Evolutionary conservation across 306 rosid genomes (phyloP), one percentile per base, ranked within the genome.

Genomic region (Casuarina cunninghamiana): DNA sequence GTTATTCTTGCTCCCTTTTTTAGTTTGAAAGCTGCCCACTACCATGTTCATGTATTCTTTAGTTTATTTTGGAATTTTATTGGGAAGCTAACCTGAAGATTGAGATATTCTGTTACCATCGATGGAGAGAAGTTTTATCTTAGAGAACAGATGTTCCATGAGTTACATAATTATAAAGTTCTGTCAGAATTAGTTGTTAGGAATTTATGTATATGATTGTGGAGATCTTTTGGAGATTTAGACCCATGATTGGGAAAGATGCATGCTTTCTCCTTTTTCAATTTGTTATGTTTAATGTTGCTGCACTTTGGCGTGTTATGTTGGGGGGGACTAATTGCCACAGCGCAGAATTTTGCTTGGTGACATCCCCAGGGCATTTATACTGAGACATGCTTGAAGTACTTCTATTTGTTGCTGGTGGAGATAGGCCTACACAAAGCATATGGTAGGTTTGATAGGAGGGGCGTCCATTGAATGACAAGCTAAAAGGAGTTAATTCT

Each of bases 371-470:
- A 19, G 8, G 62, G 62, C 37, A 19, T 16, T 55, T 55, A 55
- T 55, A 19, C 19, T 7, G 62, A 54, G 26, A 55, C 4, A 55
- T n/a, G 10, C 3, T n/a, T 3, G 10, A n/a, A 55, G 62, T 55
- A 17, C n/a, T 55, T 55, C 62, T 4, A 55, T 55, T 10, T 63
- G 70, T 37, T 63, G 43, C 48, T 63, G 38, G 21, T 38, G 26
- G 70, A 63, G 69, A 37, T 63, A 38, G 70, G 70, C 37, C 19
- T 11, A 35, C 43, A 12, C 16, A 37, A 62, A 54, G 42, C 1
- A 41, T 55, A 54, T 19, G 53, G 53, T 62, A 65, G 70, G 12
- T 54, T 63, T 78, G 48, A 69, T 62, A 57, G 77, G 54, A 42
- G 49, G 48, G 10, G 63, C 17, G 3, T 73, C 21, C 50, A 73